Conservation (phyloP, 2,329 filamentous ascomycete species). For the Aspergillus fischeri region DNA sequence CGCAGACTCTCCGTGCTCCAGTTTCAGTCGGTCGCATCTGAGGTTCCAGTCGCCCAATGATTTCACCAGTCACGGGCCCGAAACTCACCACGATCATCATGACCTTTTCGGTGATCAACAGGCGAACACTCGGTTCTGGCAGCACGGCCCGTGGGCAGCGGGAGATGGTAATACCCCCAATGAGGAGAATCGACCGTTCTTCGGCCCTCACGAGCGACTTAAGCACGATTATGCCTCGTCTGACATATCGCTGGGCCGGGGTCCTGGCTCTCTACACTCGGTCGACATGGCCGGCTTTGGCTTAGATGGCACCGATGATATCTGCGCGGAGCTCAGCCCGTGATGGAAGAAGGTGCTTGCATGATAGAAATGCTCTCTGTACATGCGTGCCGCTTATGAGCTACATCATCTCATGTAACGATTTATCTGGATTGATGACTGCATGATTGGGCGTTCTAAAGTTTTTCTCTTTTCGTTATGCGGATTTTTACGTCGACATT, state of each 20-base stretch:
- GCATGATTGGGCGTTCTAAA: constrained; percentile 38
- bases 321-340: constrained; percentile 35
- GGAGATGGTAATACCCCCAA: constrained; percentile 42
- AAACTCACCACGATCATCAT: constrained; percentile 38
- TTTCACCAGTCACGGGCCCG: constrained; percentile 34
- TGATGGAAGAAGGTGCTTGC: constrained; percentile 18
- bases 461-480: constrained; percentile 18
- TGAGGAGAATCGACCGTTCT: constrained; percentile 41
- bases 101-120: constrained; percentile 44
- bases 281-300: constrained; percentile 45
- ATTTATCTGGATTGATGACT: constrained; percentile 38
- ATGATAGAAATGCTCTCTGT: constrained; percentile 8
- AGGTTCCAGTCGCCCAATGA: constrained; percentile 41
- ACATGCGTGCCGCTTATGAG: constrained; percentile 24
- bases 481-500: constrained; percentile 14
- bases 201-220: constrained; percentile 41
- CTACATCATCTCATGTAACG: constrained; percentile 37
- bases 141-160: constrained; percentile 40
- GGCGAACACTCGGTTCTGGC: constrained; percentile 43
- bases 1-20: constrained; percentile 41
- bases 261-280: constrained; percentile 41
- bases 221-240: constrained; percentile 43
- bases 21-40: constrained; percentile 40
- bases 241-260: constrained; percentile 40
- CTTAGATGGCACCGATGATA: constrained; percentile 36